Base-by-base conservation (phyloP, 805 yeast genomes). In the Teunomyces kruisii region DNA sequence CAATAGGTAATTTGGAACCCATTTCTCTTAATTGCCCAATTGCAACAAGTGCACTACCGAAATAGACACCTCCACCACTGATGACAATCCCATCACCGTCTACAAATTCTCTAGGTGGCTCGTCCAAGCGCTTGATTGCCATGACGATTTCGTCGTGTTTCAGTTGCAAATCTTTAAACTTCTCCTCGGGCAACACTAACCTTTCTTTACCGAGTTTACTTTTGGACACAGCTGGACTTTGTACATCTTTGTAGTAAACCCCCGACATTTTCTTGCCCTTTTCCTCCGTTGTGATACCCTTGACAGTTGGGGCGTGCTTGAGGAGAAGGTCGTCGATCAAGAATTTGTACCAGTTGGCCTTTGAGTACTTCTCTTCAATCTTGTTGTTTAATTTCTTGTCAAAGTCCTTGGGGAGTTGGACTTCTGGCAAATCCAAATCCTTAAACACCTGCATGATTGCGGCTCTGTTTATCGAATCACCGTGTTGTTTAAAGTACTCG, bases 31-130 rank as follows among this genome's bases (percentile, higher is more conserved):
- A 39, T 39, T 67, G 71, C 2, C 56, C 56, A 9, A 67, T 51
- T 16, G 57, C 52, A 1, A 67, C 58, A 28, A 69, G 50, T 1
- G 70, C 67, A 1, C 61, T 55, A 3, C 62, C 62, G 16, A 67
- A 45, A 43, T 55, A 53, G 13, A 49, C 45, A 6, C 62, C 60
- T 6, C 65, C 63, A 7, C 65, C 65, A 22, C 61, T 57, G n/a
- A 70, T 55, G 6, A 68, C 67, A 26, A 70, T 67, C 7, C 75
- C 75, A 13, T 59, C 56, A 5, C 72, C 73, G 2, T 48, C 44
- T 14, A 53, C 57, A 19, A 65, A 47, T n/a, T 55, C 54, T 9
- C 44, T 30, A 4, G 65, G 58, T 4, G 70, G 70, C 2, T 51
- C 46, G 10, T 59, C 50, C 19, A 66, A 44, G 2, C 47, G 39